Percentiles rank a stretch among this genome's conserved stretches.
These are phyloP conservation scores for Neurospora pannonica DNA, from an alignment of 495 filamentous ascomycete genomes.

Conservation along the genomic window DNA sequence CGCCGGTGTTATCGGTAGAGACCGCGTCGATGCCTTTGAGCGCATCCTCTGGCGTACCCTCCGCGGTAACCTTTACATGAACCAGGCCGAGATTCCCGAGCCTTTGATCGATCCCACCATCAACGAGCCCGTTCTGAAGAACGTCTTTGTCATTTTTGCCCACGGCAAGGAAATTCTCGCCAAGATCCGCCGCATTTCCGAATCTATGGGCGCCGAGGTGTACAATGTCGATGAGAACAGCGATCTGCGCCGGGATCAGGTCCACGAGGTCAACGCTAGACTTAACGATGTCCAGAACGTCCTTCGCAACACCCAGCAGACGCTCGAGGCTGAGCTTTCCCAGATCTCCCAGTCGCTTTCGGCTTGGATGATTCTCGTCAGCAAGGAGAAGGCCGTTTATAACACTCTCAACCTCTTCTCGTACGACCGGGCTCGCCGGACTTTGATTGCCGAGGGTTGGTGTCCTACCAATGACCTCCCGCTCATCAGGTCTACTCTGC, in stretches of 20 bases:
- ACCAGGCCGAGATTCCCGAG: conserved; percentile 94
- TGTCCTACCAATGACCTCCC: conserved; percentile 82
- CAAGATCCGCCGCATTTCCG: conserved; percentile 97
- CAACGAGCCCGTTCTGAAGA: conserved; percentile 90
- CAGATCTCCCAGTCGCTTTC: conserved; percentile 84
- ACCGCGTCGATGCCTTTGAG: conserved; percentile 90
- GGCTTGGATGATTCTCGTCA: conserved; percentile 92
- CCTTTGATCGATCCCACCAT: conserved; percentile 85
- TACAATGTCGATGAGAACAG: conserved; percentile 97
- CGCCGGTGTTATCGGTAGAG: conserved; percentile 90
- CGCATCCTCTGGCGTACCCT: conserved; percentile 94
- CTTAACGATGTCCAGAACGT: conserved; percentile 85
- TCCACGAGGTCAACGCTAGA: conserved; percentile 91
- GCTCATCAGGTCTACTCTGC: conserved; percentile 89
- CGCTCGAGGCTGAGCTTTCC: conserved; percentile 83
- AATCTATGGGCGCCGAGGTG: conserved; percentile 87
- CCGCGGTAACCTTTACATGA: conserved; percentile 99
- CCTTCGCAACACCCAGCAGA: conserved; percentile 89
- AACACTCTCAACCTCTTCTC: conserved; percentile 92
- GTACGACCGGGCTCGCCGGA: conserved; percentile 91
- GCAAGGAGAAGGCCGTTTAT: conserved; percentile 98
- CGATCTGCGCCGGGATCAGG: conserved; percentile 85
- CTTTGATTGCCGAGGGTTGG: conserved; percentile 96
- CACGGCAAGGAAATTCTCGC: conserved; percentile 96
- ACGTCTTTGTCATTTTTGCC: conserved; percentile 98